Conservation (phyloP, 768 basidiomycete genomes). For the Auricularia sp. region DNA sequence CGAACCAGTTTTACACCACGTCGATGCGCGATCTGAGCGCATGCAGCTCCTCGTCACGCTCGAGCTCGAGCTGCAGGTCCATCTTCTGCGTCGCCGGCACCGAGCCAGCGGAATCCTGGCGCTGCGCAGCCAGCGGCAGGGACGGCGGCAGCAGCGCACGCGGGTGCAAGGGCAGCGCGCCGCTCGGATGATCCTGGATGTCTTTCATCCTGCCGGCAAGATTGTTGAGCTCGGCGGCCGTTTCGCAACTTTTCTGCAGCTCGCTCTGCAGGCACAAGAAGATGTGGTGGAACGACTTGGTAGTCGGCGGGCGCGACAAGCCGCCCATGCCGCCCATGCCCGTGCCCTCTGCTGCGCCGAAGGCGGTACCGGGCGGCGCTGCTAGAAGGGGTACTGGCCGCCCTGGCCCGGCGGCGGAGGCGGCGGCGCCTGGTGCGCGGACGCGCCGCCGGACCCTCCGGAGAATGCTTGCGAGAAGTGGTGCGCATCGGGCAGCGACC, state of each 20-base stretch:
- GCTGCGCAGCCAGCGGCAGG: conserved; percentile 6
- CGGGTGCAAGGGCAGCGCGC: conserved; percentile 32
- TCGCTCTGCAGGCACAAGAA: conserved; percentile 82
- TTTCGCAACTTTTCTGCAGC: conserved; percentile 89
- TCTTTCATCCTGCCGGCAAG: conserved; percentile 74
- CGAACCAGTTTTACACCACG: neutral
- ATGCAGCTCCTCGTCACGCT: neutral
- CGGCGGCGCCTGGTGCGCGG: conserved; percentile 37
- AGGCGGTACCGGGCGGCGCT: no score
- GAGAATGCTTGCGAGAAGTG: neutral
- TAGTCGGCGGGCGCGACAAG: conserved; percentile 24
- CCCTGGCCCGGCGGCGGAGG: conserved; percentile 40
- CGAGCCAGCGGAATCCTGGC: no score
- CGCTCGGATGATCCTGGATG: conserved; percentile 83
- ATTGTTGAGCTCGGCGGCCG: conserved; percentile 72
- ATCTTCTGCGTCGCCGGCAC: neutral
- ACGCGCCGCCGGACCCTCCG: neutral
- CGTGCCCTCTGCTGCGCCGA: no score
- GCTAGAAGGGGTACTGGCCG: no score
- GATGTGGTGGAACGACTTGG: conserved; percentile 75
- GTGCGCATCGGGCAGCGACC: conserved; percentile 83
- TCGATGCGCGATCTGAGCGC: neutral
- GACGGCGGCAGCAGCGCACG: conserved; percentile 4
- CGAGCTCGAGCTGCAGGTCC: neutral
- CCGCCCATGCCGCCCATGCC: conserved; percentile 58